Evolutionary conservation across 805 yeast genomes (phyloP).

Genomic region (Yarrowia sp.): DNA sequence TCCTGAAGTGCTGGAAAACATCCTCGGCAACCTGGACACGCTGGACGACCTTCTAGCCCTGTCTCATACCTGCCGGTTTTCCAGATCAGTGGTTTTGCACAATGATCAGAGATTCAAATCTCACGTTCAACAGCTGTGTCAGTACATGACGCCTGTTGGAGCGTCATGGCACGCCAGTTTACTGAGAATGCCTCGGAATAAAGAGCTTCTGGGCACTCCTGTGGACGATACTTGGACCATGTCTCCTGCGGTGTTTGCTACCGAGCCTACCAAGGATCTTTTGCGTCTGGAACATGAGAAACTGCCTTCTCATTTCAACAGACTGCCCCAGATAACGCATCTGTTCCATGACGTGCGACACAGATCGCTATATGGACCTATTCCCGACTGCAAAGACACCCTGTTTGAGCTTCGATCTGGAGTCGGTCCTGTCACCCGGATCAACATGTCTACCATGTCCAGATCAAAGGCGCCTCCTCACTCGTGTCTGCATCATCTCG

Average conservation of each 20-base stretch:
- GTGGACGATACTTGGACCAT: constrained; percentile 33
- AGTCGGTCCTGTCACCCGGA: constrained; percentile 26
- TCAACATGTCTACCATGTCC: constrained; percentile 31
- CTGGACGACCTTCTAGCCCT: constrained; percentile 27
- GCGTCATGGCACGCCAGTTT: constrained; percentile 29
- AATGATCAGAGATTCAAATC: constrained; percentile 28
- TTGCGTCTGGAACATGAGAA: not conserved
- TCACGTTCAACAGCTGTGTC: constrained; percentile 26
- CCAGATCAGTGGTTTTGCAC: constrained; percentile 19
- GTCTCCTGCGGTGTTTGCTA: constrained; percentile 30
- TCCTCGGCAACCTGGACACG: constrained; percentile 2
- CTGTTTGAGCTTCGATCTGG: constrained; percentile 36
- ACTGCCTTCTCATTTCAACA: not conserved
- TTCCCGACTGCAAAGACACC: constrained; percentile 20
- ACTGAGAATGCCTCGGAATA: constrained; percentile 10
- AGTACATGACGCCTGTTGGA: constrained; percentile 19
- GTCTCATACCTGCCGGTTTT: constrained; percentile 15
- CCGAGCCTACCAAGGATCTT: constrained; percentile 25
- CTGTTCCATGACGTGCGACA: constrained; percentile 26
- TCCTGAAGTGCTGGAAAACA: constrained; percentile 12
- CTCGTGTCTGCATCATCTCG: constrained; percentile 32
- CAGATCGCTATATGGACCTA: constrained; percentile 27
- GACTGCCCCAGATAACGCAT: constrained; percentile 10
- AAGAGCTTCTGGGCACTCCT: constrained; percentile 9
- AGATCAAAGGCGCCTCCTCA: constrained; percentile 28